Conservation (phyloP, 208 protist species). For the Spongospora subterranea region DNA sequence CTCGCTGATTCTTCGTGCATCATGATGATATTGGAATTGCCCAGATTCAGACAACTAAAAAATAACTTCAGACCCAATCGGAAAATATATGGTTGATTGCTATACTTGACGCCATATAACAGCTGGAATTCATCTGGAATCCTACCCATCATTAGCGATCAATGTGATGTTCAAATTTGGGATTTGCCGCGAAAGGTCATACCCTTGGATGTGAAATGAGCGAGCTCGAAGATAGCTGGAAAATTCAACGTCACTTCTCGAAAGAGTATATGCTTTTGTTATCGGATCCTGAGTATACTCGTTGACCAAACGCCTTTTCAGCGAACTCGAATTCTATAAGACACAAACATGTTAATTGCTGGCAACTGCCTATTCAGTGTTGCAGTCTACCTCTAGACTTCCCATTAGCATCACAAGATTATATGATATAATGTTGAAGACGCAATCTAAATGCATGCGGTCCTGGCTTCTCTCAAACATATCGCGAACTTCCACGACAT, state of each 20-base stretch:
- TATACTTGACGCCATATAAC: constrained; percentile 37
- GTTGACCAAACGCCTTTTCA: background rate
- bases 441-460: constrained; percentile 46
- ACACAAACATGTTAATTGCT: background rate
- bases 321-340: constrained; percentile 27
- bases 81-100: background rate
- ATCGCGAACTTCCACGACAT: constrained; percentile 47
- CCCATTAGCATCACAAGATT: constrained; percentile 17
- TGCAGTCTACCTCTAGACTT: background rate
- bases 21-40: constrained; percentile 52
- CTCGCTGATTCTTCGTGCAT: constrained; percentile 38
- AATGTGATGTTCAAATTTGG: background rate
- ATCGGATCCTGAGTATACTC: constrained; percentile 32
- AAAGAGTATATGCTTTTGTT: background rate
- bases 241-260: constrained; percentile 42
- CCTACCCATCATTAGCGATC: background rate
- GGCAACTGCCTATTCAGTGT: background rate
- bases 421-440: constrained; percentile 18
- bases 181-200: no score
- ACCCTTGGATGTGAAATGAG: constrained; percentile 47
- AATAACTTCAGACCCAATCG: background rate
- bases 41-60: constrained; percentile 30
- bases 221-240: background rate
- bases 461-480: constrained; percentile 45
- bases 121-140: constrained; percentile 27